phyloP scores from a whole-genome alignment of 805 yeast genomes.

The Maudiozyma barnettii region DNA sequence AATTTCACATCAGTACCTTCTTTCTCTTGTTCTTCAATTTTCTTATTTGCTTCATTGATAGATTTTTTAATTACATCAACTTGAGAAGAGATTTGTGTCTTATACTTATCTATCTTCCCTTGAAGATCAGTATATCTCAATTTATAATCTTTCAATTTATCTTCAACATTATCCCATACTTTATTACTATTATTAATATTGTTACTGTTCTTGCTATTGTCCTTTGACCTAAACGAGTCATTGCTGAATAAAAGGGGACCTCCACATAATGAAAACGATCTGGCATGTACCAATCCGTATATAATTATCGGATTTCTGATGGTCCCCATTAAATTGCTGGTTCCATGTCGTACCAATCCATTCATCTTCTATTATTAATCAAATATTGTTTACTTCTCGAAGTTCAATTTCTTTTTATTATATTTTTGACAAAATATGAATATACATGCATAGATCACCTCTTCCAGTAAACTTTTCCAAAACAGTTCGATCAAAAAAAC shows the following conservation, averaged over 20 bases:
- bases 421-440: too few relatives aligned
- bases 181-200: neutral
- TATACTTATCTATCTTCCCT: slow-evolving; percentile 6
- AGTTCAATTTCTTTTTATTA: too few relatives aligned
- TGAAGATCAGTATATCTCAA: neutral
- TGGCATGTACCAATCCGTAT: too few relatives aligned
- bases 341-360: neutral
- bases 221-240: too few relatives aligned
- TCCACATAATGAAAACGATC: too few relatives aligned
- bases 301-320: neutral
- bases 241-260: too few relatives aligned
- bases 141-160: neutral
- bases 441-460: too few relatives aligned
- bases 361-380: neutral
- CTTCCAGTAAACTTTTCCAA: too few relatives aligned
- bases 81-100: slow-evolving; percentile 13
- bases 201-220: too few relatives aligned
- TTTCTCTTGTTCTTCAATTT: slow-evolving; percentile 30
- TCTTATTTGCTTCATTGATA: slow-evolving; percentile 31
- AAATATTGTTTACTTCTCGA: too few relatives aligned
- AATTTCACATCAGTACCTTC: slow-evolving; percentile 26
- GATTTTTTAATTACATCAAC: slow-evolving; percentile 27
- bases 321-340: neutral
- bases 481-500: too few relatives aligned
- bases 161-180: slow-evolving; percentile 26